These are phyloP conservation scores for Syzygium grande DNA, from an alignment of 345 rosid genomes.

Conservation along the genomic window DNA sequence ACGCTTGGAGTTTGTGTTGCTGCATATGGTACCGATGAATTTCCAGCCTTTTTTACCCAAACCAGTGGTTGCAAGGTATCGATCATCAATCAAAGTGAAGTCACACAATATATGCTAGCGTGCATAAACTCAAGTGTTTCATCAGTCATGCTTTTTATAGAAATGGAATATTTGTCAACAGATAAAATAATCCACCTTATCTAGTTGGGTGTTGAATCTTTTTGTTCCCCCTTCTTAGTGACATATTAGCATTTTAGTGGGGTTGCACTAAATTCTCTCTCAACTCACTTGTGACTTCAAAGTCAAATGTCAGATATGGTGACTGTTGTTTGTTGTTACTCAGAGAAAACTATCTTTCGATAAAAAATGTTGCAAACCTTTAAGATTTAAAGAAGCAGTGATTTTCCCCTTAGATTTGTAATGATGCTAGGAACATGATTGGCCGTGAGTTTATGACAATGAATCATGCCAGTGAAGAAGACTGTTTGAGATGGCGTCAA, in stretches of 20 bases:
- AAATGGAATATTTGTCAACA: background rate
- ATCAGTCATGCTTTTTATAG: background rate
- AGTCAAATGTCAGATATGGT: background rate
- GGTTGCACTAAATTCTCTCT: background rate
- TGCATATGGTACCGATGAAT: slow-evolving; percentile 59
- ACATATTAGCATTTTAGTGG: background rate
- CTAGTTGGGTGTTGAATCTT: background rate
- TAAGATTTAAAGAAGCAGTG: background rate
- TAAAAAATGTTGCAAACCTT: background rate
- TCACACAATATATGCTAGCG: background rate
- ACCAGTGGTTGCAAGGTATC: slow-evolving; percentile 72
- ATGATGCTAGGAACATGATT: background rate
- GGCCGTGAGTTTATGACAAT: background rate
- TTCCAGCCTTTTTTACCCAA: slow-evolving; percentile 79
- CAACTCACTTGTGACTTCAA: background rate
- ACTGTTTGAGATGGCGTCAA: background rate
- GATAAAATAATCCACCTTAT: background rate
- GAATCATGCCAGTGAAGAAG: background rate
- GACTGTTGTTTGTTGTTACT: background rate
- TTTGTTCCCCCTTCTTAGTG: background rate
- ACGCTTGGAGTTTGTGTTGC: slow-evolving; percentile 91
- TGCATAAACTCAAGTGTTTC: background rate
- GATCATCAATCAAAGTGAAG: background rate
- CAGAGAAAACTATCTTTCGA: background rate
- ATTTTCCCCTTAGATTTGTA: background rate